Evolutionary conservation across 805 yeast genomes (phyloP).

Genomic region (Candida lessepsii): DNA sequence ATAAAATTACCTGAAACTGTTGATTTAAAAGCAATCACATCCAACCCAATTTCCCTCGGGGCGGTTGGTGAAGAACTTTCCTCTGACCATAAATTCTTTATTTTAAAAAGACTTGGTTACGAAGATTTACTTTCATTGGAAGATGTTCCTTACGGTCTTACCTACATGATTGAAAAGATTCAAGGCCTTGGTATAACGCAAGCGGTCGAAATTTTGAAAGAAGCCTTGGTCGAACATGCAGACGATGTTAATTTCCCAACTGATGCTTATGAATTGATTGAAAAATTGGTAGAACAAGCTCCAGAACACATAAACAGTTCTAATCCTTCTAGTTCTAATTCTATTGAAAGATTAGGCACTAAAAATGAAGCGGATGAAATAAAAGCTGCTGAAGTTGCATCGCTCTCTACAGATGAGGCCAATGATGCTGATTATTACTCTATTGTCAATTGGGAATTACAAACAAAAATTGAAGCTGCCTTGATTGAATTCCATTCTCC

Average conservation of each 20-base stretch:
- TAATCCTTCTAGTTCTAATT: too few relatives aligned
- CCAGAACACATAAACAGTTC: too few relatives aligned
- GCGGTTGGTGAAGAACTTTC: conserved; percentile 25
- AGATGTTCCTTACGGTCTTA: conserved; percentile 29
- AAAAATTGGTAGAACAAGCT: conserved; percentile 7
- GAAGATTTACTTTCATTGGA: conserved; percentile 26
- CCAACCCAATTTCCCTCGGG: conserved; percentile 23
- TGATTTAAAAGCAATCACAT: conserved; percentile 20
- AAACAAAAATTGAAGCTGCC: conserved; percentile 42
- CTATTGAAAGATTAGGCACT: too few relatives aligned
- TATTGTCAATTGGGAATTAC: conserved; percentile 31
- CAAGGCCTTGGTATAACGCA: conserved; percentile 20
- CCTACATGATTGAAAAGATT: conserved; percentile 32
- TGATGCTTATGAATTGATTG: conserved; percentile 25
- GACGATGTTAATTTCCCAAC: conserved; percentile 36
- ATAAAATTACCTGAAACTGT: too few relatives aligned
- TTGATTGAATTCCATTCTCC: conserved; percentile 49
- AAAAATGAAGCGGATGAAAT: too few relatives aligned
- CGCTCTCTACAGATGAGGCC: conserved; percentile 25
- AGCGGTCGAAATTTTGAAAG: conserved; percentile 28
- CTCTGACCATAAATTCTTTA: conserved; percentile 25
- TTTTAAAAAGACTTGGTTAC: conserved; percentile 26
- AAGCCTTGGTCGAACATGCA: conserved; percentile 26
- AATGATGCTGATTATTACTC: conserved; percentile 20
- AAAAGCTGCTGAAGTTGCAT: conserved; percentile 9